phyloP scores from a whole-genome alignment of 306 rosid genomes.

The Amphicarpaea edgeworthii region DNA sequence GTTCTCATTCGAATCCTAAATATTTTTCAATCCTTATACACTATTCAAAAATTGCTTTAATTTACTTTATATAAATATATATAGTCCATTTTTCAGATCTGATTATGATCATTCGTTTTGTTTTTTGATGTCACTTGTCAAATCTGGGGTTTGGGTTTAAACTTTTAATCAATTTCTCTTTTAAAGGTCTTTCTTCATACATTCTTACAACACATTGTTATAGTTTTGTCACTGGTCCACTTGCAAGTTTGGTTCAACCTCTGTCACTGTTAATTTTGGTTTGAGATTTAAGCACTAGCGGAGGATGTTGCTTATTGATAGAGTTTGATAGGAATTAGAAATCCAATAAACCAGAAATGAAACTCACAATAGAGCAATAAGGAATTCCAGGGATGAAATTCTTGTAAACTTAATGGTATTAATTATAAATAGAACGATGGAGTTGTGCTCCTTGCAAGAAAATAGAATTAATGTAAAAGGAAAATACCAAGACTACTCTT shows the following conservation, averaged over 20 bases:
- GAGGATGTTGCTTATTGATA: neutral
- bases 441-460: too few species aligned
- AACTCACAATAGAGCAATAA: too few species aligned
- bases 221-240: neutral
- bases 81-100: neutral
- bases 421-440: too few species aligned
- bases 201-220: neutral
- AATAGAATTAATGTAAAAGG: too few species aligned
- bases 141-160: neutral
- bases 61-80: neutral
- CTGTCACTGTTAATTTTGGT: neutral
- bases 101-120: neutral
- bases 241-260: neutral
- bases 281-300: neutral
- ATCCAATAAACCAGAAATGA: too few species aligned
- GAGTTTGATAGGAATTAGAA: too few species aligned
- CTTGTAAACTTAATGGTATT: too few species aligned
- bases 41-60: neutral
- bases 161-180: neutral
- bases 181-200: conserved; percentile 5
- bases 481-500: too few species aligned
- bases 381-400: too few species aligned
- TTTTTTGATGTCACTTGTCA: neutral
- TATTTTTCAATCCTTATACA: neutral
- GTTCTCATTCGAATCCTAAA: neutral